Conservation (phyloP, 2,329 filamentous ascomycete species). For the Xylariaceae sp. region DNA sequence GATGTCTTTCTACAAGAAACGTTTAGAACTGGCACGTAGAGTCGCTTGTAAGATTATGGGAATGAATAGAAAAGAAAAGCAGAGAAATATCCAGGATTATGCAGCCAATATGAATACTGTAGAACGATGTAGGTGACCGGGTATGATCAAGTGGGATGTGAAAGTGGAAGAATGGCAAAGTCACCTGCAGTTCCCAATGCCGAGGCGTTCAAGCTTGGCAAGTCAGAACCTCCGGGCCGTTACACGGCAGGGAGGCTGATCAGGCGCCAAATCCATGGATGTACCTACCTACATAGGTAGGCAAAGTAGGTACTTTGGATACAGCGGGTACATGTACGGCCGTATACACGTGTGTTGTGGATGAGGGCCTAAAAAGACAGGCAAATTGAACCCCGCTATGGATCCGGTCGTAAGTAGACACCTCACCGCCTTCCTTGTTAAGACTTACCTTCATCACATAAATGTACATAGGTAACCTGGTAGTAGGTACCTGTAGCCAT, state of each 20-base stretch:
- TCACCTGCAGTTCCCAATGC: slow-evolving; percentile 13
- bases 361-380: too few relatives aligned
- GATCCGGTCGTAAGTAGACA: background rate
- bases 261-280: too few relatives aligned
- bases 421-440: slow-evolving; percentile 11
- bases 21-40: background rate
- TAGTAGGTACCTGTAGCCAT: too few relatives aligned
- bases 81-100: background rate
- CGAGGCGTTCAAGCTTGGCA: slow-evolving; percentile 24
- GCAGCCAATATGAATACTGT: background rate
- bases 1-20: background rate
- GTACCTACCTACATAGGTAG: background rate
- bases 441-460: too few relatives aligned
- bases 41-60: background rate
- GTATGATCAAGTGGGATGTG: slow-evolving; percentile 10
- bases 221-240: background rate
- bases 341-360: too few relatives aligned
- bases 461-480: too few relatives aligned
- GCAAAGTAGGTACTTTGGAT: background rate
- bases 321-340: too few relatives aligned
- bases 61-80: background rate
- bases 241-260: too few relatives aligned
- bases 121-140: background rate
- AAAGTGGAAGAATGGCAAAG: slow-evolving; percentile 4
- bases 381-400: slow-evolving; percentile 13